Evolutionary conservation across 2,329 filamentous ascomycete genomes (phyloP), one percentile per base, ranked within the genome.

Genomic region (Epichloe bromicola): DNA sequence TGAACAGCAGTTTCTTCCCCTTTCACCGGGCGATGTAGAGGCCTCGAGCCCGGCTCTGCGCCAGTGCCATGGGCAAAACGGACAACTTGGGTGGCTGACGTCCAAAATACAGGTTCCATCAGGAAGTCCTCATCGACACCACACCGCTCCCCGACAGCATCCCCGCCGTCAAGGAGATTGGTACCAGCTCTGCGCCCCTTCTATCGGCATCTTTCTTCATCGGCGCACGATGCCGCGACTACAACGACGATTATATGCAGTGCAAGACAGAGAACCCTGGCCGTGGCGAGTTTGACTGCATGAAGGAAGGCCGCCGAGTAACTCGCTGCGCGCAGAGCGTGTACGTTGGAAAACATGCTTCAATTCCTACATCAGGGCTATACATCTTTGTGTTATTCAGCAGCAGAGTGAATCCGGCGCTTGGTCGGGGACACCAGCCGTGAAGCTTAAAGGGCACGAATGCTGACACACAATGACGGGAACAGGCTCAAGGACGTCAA

Each of bases 231-330:
- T 98, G 93, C 83, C 85, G 80, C 68, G 76, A 86, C 55, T 98
- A 90, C 78, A 97, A 97, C 72, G 93, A 98, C 76, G 93, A 98
- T 73, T 98, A 86, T 74, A 98, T 98, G 91, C 87, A 95, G 75
- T 98, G 93, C 85, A 98, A 98, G 84, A 87, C 81, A 60, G 89
- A 96, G 73, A 83, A 88, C 63, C 85, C 87, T 56, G 93, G 93
- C 62, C 82, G 80, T 70, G 93, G 89, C 68, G 93, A 98, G 76
- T 70, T 94, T 57, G 88, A 95, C 60, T 98, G 93, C 73, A 74
- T 98, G 79, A 91, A 88, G 77, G 93, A 98, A 74, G 93, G 93
- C 52, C 81, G 93, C 68, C 87, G 93, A 70, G 93, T 98, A 55
- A 98, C 93, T 61, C 82, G 93, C 73, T 98, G 93, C 75, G 93